phyloP scores from a whole-genome alignment of 2,329 filamentous ascomycete species.

The Xylaria digitata region DNA sequence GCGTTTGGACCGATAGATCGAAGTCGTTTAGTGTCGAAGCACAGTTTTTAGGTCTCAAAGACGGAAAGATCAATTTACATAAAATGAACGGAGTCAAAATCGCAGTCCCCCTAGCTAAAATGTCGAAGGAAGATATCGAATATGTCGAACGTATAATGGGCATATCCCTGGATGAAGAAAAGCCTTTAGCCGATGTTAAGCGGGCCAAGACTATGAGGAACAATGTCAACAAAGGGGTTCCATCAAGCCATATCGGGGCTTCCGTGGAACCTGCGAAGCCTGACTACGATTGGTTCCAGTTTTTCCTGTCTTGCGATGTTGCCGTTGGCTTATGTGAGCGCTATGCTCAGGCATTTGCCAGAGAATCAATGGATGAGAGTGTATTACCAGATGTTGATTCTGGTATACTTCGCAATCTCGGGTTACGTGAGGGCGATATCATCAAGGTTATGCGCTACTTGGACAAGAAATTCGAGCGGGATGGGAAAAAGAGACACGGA shows the following conservation, averaged over 20 bases:
- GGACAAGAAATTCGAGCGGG: conserved; percentile 81
- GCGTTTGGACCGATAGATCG: conserved; percentile 94
- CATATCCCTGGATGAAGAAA: conserved; percentile 91
- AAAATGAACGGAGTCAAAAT: conserved; percentile 99
- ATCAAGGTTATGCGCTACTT: conserved; percentile 92
- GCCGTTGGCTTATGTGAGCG: conserved; percentile 93
- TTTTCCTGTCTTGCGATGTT: conserved; percentile 93
- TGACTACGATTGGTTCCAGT: conserved; percentile 98
- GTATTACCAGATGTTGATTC: conserved; percentile 90
- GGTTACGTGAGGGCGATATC: conserved; percentile 96
- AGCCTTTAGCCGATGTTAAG: conserved; percentile 87
- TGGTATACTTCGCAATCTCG: conserved; percentile 83
- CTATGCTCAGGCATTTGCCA: conserved; percentile 88
- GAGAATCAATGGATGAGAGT: conserved; percentile 96
- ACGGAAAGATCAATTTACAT: conserved; percentile 97
- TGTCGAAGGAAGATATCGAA: conserved; percentile 94
- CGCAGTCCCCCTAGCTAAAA: conserved; percentile 92
- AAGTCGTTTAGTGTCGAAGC: conserved; percentile 98
- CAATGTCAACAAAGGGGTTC: conserved; percentile 45
- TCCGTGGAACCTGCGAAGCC: conserved; percentile 71
- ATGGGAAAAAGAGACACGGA: conserved; percentile 62
- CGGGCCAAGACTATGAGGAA: conserved; percentile 58
- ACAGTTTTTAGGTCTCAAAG: conserved; percentile 92
- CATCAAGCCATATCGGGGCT: conserved; percentile 63
- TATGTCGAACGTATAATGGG: conserved; percentile 93